A percentile compares a stretch with the other conserved stretches of the same genome.
Conservation (phyloP, 2,329 filamentous ascomycete genomes). For the Neofusicoccum parvum region DNA sequence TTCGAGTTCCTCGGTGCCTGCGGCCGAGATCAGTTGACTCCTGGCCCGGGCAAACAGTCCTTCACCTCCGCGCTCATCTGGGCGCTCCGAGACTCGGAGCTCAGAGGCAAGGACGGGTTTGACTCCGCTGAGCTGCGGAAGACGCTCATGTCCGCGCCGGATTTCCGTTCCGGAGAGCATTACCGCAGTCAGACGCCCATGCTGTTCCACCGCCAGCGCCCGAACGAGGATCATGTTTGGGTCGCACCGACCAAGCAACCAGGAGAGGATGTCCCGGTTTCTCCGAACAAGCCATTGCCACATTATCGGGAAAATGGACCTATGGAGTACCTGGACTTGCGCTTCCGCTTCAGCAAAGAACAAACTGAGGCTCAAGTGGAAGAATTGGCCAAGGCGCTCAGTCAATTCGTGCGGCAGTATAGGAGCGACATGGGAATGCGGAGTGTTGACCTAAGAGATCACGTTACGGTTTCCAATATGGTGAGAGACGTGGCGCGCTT, state of each 20-base stretch:
- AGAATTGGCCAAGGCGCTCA: not conserved
- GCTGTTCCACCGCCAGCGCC: not conserved
- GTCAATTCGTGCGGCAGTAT: not conserved
- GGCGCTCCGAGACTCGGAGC: not conserved
- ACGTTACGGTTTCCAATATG: not conserved
- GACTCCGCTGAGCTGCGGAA: not conserved
- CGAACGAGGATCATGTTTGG: slow-evolving; percentile 22
- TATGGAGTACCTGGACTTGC: slow-evolving; percentile 21
- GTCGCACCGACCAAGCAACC: not conserved
- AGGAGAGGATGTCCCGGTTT: not conserved
- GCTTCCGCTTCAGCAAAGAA: slow-evolving; percentile 22
- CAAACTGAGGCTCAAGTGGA: not conserved
- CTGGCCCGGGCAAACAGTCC: not conserved
- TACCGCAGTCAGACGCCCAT: not conserved
- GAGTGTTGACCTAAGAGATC: not conserved
- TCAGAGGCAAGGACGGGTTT: not conserved
- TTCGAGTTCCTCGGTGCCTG: slow-evolving; percentile 4
- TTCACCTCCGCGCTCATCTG: not conserved
- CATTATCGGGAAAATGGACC: not conserved
- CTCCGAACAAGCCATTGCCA: not conserved
- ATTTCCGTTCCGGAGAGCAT: no score
- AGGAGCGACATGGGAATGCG: not conserved
- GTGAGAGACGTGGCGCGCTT: not conserved
- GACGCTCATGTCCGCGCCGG: not conserved
- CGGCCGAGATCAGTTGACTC: not conserved